Base-by-base conservation (phyloP, 768 basidiomycete species). In the Hydnum rufescens region DNA sequence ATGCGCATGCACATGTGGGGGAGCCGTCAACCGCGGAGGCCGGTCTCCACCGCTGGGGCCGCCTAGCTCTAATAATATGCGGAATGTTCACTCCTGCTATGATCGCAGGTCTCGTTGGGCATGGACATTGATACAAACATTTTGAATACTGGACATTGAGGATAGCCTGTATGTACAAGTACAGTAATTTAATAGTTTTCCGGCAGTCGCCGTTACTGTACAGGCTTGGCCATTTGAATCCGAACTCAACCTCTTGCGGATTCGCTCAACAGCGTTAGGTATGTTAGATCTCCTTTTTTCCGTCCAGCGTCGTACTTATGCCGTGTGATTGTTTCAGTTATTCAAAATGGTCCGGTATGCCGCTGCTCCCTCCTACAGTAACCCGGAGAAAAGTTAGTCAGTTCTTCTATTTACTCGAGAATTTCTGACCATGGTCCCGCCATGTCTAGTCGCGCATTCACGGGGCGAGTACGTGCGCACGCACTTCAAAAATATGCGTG, bases 401-500 rank as follows among this genome's bases (percentile, higher is more conserved):
- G 13, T 13, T 16, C 44, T 34, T 25, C 25, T 25, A 46, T 32
- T 47, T 18, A 44, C 54, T 55, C 49, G 58, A 25, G 44, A 47
- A 13, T 8, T 25, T 13, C 44, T 13, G 13, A 8, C 26, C 13
- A 26, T 13, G 25, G 8, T 47, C 25, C 26, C 25, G 44, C 26
- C 8, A 47, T 48, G 65, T 6, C 34, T 66, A 93, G 88, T 85
- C 66, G 80, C 92, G 63, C 82, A 77, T 64, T 83, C 92, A 55
- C 83, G 84, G 63, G 90, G 90, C 62, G 89, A 93, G 73, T 90
- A 96, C 76, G 78, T 95, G 64, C 86, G 92, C 62, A 97, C 95
- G 47, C 93, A 96, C 74, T 99, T 95, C 80, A 99, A 99, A 82
- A 99, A 97, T 78, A 97, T 95, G 88, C 81, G 87, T 58, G 95